Percentiles rank a stretch among this genome's conserved stretches.
phyloP scores from a whole-genome alignment of 768 basidiomycete species.

The Mycena rosella region DNA sequence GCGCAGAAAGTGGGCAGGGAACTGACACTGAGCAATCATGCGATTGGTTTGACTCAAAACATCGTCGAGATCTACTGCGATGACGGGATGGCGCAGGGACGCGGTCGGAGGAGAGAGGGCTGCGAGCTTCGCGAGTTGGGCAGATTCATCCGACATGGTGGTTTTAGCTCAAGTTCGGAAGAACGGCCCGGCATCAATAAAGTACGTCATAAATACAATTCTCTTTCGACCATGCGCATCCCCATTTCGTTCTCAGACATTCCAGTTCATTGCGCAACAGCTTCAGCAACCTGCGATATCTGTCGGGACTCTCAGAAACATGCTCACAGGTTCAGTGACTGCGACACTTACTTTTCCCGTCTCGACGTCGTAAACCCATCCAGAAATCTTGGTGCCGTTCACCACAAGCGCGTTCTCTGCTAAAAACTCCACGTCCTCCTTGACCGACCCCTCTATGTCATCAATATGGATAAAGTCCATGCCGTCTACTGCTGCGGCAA shows the following conservation, averaged over 20 bases:
- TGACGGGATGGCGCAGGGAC: constrained; percentile 26
- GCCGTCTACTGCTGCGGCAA: constrained; percentile 46
- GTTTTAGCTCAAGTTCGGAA: too few species aligned
- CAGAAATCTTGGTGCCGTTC: constrained; percentile 56
- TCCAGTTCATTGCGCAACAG: not conserved
- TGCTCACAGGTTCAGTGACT: not conserved
- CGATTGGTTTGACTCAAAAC: constrained; percentile 63
- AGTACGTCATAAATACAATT: too few species aligned
- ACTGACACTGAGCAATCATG: constrained; percentile 68
- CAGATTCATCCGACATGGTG: constrained; percentile 24
- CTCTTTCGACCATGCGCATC: too few species aligned
- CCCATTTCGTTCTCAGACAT: too few species aligned
- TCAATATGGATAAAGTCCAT: constrained; percentile 59
- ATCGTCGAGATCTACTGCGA: constrained; percentile 37
- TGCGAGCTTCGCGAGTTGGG: constrained; percentile 22
- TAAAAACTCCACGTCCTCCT: constrained; percentile 58
- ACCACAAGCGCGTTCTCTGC: constrained; percentile 56
- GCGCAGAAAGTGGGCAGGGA: not conserved
- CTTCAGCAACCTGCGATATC: not conserved
- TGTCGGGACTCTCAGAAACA: not conserved
- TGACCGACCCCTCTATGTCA: constrained; percentile 56
- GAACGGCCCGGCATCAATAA: too few species aligned
- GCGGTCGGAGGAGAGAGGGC: constrained; percentile 31
- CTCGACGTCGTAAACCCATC: constrained; percentile 67
- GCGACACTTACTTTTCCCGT: constrained; percentile 61